Conservation (phyloP, 805 yeast species). For the Blastobotrys chiropterorum region DNA sequence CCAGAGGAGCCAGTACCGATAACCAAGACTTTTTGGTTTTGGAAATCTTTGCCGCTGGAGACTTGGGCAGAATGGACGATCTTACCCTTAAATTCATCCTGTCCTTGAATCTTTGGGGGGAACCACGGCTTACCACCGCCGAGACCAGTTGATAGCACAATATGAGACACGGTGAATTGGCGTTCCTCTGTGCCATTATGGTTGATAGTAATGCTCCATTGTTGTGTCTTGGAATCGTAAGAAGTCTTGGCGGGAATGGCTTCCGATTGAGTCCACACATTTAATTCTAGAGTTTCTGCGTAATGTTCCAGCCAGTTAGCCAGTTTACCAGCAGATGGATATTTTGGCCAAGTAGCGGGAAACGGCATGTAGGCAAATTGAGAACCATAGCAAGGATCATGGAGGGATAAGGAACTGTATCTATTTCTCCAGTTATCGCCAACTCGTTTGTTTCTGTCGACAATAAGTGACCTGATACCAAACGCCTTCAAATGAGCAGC, state of each 20-base stretch:
- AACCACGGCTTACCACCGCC: conserved; percentile 40
- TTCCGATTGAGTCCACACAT: conserved; percentile 32
- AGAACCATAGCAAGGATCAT: conserved; percentile 42
- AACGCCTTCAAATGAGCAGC: conserved; percentile 39
- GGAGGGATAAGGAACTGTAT: conserved; percentile 40
- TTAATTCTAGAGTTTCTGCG: conserved; percentile 37
- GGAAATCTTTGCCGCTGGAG: conserved; percentile 36
- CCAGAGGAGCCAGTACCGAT: conserved; percentile 43
- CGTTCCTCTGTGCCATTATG: conserved; percentile 18
- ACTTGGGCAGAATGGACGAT: conserved; percentile 40
- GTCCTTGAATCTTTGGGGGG: conserved; percentile 35
- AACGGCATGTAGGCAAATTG: conserved; percentile 37
- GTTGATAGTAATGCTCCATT: conserved; percentile 33
- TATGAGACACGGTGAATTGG: conserved; percentile 27
- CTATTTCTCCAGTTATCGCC: conserved; percentile 46
- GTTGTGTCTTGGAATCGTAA: conserved; percentile 26
- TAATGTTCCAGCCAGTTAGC: conserved; percentile 41
- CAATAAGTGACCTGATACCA: conserved; percentile 37
- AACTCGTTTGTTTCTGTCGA: conserved; percentile 34
- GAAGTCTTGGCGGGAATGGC: conserved; percentile 28
- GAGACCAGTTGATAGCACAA: conserved; percentile 42
- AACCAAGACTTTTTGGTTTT: conserved; percentile 40
- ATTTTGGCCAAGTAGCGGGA: conserved; percentile 40
- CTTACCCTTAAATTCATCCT: conserved; percentile 34
- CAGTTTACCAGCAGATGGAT: conserved; percentile 40